Evolutionary conservation across 2,329 filamentous ascomycete genomes (phyloP), one percentile per base, ranked within the genome.

Genomic region (Diaporthe nobilis): DNA sequence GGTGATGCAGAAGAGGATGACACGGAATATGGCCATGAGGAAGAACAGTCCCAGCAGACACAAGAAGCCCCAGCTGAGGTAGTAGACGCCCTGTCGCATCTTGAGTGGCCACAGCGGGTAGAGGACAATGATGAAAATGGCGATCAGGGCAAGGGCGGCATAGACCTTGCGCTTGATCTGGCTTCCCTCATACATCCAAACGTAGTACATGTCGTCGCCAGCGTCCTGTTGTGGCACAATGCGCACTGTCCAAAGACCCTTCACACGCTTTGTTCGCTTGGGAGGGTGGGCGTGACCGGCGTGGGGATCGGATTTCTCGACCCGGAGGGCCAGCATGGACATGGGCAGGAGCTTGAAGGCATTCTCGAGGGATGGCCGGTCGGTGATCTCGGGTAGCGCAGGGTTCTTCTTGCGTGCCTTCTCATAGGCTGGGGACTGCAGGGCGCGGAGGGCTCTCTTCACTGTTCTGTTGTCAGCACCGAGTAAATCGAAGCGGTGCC

Each of bases 161-260:
- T 98, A 98, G 51, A 98, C 89, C 87, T 98, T 97, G 86, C 94
- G 94, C 90, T 95, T 98, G 88, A 96, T 92, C 86, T 98, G 96
- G 74, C 94, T 92, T 25, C 96, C 96, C 82, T 99, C 97, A 85
- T 96, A 98, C 73, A 99, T 88, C 95, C 96, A 99, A 77, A 96
- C 93, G 83, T 98, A 99, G 88, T 99, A 96, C 89, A 97, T 92
- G 53, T 96, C 94, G 75, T 97, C 94, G 67, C 87, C 87, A 75
- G 93, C 93, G 81, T 98, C 96, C 85, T 99, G 97, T 85, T 99
- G 96, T 81, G 96, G 95, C 85, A 98, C 96, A 79, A 99, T 96
- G 82, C 93, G 93, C 77, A 99, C 97, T 4, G 93, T 98, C 97
- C 97, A 99, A 42, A 97, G 91, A 37, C 97, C 97, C 89, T 99